A percentile compares a stretch with the other conserved stretches of the same genome.
Conservation (phyloP, 306 rosid genomes). For the Rosa chinensis region DNA sequence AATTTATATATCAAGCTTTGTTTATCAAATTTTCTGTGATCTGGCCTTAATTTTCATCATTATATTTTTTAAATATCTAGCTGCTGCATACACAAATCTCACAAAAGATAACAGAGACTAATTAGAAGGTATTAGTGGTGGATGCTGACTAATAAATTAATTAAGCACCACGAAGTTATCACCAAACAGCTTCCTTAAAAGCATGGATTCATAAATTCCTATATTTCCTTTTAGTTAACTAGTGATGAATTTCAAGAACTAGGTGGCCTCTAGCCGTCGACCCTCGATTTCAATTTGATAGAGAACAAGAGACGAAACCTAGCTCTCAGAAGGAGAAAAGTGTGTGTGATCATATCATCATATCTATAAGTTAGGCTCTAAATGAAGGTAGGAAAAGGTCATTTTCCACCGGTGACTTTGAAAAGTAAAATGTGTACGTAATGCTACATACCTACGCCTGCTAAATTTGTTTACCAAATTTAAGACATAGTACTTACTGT, state of each 20-base stretch:
- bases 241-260: slow-evolving; percentile 1
- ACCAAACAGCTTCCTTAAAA: slow-evolving; percentile 26
- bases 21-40: background rate
- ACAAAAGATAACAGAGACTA: background rate
- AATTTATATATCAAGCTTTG: background rate
- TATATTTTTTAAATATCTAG: background rate
- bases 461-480: background rate
- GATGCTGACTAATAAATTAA: slow-evolving; percentile 14
- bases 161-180: slow-evolving; percentile 4
- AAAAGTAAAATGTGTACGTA: background rate
- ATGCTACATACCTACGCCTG: background rate
- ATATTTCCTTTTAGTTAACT: background rate
- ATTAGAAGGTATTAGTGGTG: slow-evolving; percentile 6
- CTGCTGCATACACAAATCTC: background rate
- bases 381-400: background rate
- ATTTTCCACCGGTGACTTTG: background rate
- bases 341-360: background rate
- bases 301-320: background rate
- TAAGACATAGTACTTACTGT: too few relatives aligned
- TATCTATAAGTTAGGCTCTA: background rate
- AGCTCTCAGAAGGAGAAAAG: background rate
- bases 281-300: background rate
- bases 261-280: slow-evolving; percentile 10
- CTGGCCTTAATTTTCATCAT: background rate
- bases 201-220: slow-evolving; percentile 13